Percentiles rank a stretch among this genome's conserved stretches.
Evolutionary conservation across 1,139 yeast genomes (phyloP).

Genomic region (Nakaseomyces bracarensis): DNA sequence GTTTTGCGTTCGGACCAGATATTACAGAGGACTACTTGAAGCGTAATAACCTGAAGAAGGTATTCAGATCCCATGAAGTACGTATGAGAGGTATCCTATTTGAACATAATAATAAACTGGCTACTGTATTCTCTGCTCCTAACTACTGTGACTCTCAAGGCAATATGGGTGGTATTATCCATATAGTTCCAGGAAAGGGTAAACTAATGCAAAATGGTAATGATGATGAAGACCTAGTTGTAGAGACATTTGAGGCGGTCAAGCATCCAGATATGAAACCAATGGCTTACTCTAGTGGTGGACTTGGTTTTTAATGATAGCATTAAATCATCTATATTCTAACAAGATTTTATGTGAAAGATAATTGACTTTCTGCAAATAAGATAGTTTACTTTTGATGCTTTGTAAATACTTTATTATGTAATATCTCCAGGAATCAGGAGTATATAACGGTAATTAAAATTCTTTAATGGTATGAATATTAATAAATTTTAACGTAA

Average conservation of each 20-base stretch:
- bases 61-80: conserved; percentile 92
- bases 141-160: conserved; percentile 93
- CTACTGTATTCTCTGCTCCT: conserved; percentile 95
- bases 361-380: neutral
- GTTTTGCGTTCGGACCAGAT: conserved; percentile 95
- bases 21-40: conserved; percentile 74
- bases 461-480: too few relatives aligned
- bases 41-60: conserved; percentile 60
- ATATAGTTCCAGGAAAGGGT: conserved; percentile 37
- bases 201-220: conserved; percentile 30
- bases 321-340: neutral
- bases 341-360: neutral
- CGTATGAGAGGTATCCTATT: conserved; percentile 82
- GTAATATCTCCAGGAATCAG: too few relatives aligned
- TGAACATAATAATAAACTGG: conserved; percentile 78
- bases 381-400: neutral
- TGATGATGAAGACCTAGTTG: conserved; percentile 48
- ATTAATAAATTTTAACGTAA: neutral
- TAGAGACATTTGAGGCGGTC: conserved; percentile 64
- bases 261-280: conserved; percentile 90
- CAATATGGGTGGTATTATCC: conserved; percentile 81
- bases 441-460: too few relatives aligned
- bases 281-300: conserved; percentile 81
- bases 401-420: neutral
- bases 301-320: conserved; percentile 26